phyloP scores from a whole-genome alignment of 2,329 filamentous ascomycete species.

The Botryotinia globosa region DNA sequence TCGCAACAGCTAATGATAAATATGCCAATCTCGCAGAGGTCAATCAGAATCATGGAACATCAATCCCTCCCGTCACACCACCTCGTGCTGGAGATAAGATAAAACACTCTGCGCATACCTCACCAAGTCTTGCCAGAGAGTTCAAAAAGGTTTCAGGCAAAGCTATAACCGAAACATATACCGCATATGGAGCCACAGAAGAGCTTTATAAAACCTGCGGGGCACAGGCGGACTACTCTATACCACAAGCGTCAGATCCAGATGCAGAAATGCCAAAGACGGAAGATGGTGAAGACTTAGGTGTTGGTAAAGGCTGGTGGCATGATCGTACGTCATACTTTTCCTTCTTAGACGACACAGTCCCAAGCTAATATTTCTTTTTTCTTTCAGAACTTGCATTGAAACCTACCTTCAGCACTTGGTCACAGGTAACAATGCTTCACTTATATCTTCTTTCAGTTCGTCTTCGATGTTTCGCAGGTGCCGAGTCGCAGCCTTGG shows the following conservation, averaged over 20 bases:
- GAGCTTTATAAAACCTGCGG: constrained; percentile 49
- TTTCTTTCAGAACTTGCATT: constrained; percentile 66
- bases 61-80: constrained; percentile 28
- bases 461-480: constrained; percentile 75
- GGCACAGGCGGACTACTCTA: constrained; percentile 32
- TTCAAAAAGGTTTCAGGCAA: constrained; percentile 24
- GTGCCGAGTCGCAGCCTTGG: constrained; percentile 68
- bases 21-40: constrained; percentile 29
- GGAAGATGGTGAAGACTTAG: constrained; percentile 78
- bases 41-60: constrained; percentile 26
- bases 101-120: constrained; percentile 13
- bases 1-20: constrained; percentile 32
- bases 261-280: constrained; percentile 68
- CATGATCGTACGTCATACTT: constrained; percentile 62
- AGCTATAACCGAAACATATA: constrained; percentile 61
- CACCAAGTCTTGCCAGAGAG: constrained; percentile 21
- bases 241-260: constrained; percentile 38
- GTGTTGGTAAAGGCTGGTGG: constrained; percentile 74
- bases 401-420: constrained; percentile 85
- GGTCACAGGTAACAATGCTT: constrained; percentile 93
- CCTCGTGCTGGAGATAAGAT: constrained; percentile 16
- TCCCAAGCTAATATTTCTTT: constrained; percentile 14
- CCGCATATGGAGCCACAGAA: constrained; percentile 77
- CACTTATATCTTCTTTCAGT: constrained; percentile 92
- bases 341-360: background rate